Evolutionary conservation across 2,329 filamentous ascomycete species (phyloP).

Genomic region (Colletotrichum cereale): DNA sequence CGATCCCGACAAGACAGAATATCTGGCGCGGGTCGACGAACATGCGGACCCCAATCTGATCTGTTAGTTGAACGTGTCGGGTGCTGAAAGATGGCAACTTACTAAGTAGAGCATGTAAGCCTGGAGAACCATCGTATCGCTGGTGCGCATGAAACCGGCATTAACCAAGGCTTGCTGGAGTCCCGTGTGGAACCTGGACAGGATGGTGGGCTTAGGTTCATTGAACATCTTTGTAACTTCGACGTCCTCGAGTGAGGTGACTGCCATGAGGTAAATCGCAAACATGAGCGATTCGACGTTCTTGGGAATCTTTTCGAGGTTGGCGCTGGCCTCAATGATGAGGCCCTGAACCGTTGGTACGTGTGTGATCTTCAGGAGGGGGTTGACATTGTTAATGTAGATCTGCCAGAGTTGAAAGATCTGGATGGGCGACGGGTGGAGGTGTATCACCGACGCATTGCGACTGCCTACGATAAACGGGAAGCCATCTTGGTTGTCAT

Average conservation of each 20-base stretch:
- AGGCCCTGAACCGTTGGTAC: constrained; percentile 73
- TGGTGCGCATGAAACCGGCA: constrained; percentile 74
- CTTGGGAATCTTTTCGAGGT: constrained; percentile 65
- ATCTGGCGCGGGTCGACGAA: constrained; percentile 71
- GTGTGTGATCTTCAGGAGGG: constrained; percentile 76
- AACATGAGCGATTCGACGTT: constrained; percentile 78
- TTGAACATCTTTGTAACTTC: constrained; percentile 65
- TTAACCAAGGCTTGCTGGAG: constrained; percentile 75
- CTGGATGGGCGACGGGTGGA: constrained; percentile 68
- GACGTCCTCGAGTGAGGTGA: constrained; percentile 68
- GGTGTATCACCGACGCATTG: constrained; percentile 56
- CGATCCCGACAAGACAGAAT: constrained; percentile 73
- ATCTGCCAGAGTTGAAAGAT: constrained; percentile 77
- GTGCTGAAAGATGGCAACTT: constrained; percentile 46
- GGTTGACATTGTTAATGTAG: constrained; percentile 78
- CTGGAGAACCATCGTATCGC: constrained; percentile 75
- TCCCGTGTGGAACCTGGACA: constrained; percentile 67
- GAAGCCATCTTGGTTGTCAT: constrained; percentile 67
- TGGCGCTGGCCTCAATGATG: constrained; percentile 71
- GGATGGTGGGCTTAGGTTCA: constrained; percentile 63
- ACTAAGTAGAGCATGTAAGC: constrained; percentile 77
- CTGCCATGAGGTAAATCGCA: constrained; percentile 70
- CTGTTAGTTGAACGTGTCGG: constrained; percentile 8
- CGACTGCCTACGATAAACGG: constrained; percentile 67
- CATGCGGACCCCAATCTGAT: constrained; percentile 60